These are phyloP conservation scores for Alternaria triticimaculans DNA, from an alignment of 2,329 filamentous ascomycete species.

Conservation along the genomic window DNA sequence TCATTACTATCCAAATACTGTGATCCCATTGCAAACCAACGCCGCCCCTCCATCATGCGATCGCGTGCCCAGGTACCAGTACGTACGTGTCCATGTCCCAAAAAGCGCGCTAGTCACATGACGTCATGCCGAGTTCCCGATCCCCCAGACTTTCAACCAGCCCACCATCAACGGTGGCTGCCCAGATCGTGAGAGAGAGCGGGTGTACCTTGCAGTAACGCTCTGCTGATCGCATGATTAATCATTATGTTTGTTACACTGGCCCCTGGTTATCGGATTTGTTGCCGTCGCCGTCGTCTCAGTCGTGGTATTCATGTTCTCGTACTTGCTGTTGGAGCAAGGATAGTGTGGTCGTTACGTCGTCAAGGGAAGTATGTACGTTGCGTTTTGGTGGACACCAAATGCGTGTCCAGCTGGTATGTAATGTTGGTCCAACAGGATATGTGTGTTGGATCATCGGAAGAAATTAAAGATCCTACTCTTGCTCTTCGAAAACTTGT, in stretches of 20 bases:
- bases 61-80: conserved; percentile 20
- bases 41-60: conserved; percentile 12
- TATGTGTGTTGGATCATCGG: conserved; percentile 9
- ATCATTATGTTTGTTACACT: conserved; percentile 9
- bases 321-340: conserved; percentile 22
- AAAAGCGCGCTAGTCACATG: conserved; percentile 19
- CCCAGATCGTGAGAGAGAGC: conserved; percentile 9
- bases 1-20: conserved; percentile 32
- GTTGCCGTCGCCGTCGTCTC: conserved; percentile 7
- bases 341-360: conserved; percentile 26
- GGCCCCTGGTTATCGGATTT: neutral
- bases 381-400: neutral
- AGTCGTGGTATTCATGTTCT: conserved; percentile 6
- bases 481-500: conserved; percentile 44
- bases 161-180: too few relatives aligned
- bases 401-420: neutral
- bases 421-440: neutral
- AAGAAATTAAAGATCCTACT: conserved; percentile 49
- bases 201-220: conserved; percentile 48
- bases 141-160: neutral
- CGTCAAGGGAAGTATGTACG: conserved; percentile 7
- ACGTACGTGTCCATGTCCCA: conserved; percentile 2
- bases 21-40: conserved; percentile 14
- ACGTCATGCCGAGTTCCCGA: conserved; percentile 30
- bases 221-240: conserved; percentile 27